Base-by-base conservation (phyloP, 2,329 filamentous ascomycete species). In the Neurospora crassa region DNA sequence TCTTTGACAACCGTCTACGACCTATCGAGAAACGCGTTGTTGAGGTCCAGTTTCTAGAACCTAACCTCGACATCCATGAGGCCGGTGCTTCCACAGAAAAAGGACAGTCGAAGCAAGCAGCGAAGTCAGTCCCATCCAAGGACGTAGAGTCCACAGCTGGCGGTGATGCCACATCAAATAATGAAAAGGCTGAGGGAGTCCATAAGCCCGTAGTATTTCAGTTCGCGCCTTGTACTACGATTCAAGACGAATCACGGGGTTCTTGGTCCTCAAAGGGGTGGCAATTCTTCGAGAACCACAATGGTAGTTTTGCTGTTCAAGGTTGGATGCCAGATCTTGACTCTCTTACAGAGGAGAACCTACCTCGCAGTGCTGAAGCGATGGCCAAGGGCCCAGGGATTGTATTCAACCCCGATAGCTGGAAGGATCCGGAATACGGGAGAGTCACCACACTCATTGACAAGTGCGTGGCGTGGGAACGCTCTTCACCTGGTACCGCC, bases 381-480 rank as follows among this genome's bases (percentile, higher is more conserved):
- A 79, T 83, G 76, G 74, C 75, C 0, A 69, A 78, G 74, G 77
- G 71, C 69, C 74, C 73, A 41, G 73, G 74, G 7, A 74, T 71
- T 20, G 73, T 71, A 18, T 72, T 70, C 68, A 73, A 73, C 42
- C 70, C 69, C 4, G 75, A 75, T 10, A 72, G 71, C 20, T 79
- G 77, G 77, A 70, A 72, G 6, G 78, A 80, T 71, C 72, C 75
- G 42, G 71, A 74, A 12, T 78, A 75, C 67, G 77, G 75, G 16
- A 73, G 72, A 20, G 82, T 83, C 69, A 73, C 75, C 40, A 73
- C 73, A 34, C 72, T 78, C 43, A 75, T 85, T 47, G 79, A 81
- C 40, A 80, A 80, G 10, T 85, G 84, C 68, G 78, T 81, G 41
- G 79, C 79, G 20, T 84, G 86, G 81, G 87, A 89, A 74, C 77